Conservation (phyloP, 1,139 yeast species). For the Kodamaea fungicola region DNA sequence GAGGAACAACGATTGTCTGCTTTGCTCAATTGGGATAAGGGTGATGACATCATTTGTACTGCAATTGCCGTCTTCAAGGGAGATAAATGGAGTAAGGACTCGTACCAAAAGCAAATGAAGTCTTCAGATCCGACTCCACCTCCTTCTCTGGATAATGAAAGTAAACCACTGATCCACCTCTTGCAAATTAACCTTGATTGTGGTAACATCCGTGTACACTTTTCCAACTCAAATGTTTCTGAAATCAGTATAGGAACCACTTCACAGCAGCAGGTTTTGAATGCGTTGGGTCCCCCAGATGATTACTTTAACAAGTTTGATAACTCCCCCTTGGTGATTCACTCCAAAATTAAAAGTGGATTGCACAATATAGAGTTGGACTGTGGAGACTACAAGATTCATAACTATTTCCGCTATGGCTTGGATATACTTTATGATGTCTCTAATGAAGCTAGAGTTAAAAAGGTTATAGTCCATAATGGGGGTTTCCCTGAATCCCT, state of each 20-base stretch:
- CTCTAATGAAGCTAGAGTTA: constrained; percentile 27
- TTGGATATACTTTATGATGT: constrained; percentile 51
- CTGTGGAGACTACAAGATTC: constrained; percentile 38
- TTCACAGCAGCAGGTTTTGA: constrained; percentile 47
- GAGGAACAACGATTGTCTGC: constrained; percentile 22
- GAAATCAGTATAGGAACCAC: constrained; percentile 34
- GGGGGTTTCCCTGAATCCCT: constrained; percentile 48
- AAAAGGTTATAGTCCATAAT: constrained; percentile 47
- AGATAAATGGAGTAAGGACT: constrained; percentile 25
- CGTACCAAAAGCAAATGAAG: constrained; percentile 6
- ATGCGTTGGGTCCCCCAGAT: constrained; percentile 54
- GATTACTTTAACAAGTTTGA: constrained; percentile 50
- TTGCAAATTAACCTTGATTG: constrained; percentile 5
- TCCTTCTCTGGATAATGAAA: background rate
- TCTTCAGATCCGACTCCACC: constrained; percentile 7
- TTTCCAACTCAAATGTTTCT: constrained; percentile 2
- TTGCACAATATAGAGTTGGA: constrained; percentile 12
- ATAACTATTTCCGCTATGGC: constrained; percentile 54
- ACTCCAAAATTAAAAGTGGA: constrained; percentile 13
- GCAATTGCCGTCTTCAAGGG: constrained; percentile 37
- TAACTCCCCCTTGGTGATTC: constrained; percentile 41
- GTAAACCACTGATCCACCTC: constrained; percentile 1
- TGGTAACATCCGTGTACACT: constrained; percentile 4
- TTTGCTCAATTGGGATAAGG: constrained; percentile 30
- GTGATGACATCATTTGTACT: constrained; percentile 32